These are phyloP conservation scores for Croton laevigatus DNA, from an alignment of 441 rosid genomes.

Conservation along the genomic window DNA sequence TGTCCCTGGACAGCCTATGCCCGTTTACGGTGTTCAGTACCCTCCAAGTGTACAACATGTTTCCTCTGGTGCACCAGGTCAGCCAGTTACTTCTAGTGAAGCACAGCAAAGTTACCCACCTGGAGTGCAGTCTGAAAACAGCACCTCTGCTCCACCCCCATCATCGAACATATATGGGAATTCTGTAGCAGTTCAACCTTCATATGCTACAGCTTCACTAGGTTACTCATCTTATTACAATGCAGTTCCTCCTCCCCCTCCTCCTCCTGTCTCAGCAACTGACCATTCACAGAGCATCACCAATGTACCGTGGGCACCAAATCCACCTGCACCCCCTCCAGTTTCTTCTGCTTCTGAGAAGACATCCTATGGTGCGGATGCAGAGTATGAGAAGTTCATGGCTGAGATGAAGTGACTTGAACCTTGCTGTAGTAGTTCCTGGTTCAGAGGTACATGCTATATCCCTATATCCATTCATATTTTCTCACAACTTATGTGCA, in stretches of 20 bases:
- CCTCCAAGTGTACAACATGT: conserved; percentile 61
- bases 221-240: conserved; percentile 71
- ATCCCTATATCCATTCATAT: not conserved
- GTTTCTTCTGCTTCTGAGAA: conserved; percentile 55
- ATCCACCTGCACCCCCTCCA: conserved; percentile 55
- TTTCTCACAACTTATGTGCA: not conserved
- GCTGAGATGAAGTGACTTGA: conserved; percentile 78
- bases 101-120: conserved; percentile 78
- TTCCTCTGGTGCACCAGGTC: conserved; percentile 67
- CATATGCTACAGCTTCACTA: conserved; percentile 50
- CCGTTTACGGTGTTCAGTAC: conserved; percentile 77
- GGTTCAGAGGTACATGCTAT: conserved; percentile 46
- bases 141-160: conserved; percentile 45
- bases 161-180: conserved; percentile 51
- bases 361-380: conserved; percentile 60
- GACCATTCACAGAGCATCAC: conserved; percentile 60
- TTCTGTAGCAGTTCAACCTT: conserved; percentile 48
- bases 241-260: conserved; percentile 69
- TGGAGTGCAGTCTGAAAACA: conserved; percentile 73
- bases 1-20: conserved; percentile 76
- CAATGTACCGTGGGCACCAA: conserved; percentile 71
- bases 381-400: conserved; percentile 95
- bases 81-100: conserved; percentile 52
- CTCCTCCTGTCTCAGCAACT: conserved; percentile 41
- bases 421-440: conserved; percentile 16